A percentile compares a stretch with the other conserved stretches of the same genome.
These are phyloP conservation scores for Agapanthus africanus DNA, from an alignment of 106 monocot genomes.

Conservation along the genomic window DNA sequence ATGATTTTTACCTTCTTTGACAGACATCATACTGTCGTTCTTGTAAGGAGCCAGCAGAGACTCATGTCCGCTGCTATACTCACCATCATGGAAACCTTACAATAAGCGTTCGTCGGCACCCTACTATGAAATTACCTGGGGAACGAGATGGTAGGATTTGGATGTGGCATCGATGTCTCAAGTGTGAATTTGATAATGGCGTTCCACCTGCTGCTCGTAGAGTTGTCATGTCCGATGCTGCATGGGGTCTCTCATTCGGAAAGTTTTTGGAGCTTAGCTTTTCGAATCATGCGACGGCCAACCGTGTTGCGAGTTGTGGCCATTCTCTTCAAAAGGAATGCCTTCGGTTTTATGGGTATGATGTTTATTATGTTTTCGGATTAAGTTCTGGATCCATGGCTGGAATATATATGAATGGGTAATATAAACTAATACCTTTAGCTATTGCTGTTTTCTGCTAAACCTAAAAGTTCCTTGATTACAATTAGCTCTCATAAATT, in stretches of 20 bases:
- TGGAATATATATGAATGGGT: no score
- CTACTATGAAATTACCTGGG: slow-evolving; percentile 55
- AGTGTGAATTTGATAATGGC: slow-evolving; percentile 56
- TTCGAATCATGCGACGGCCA: slow-evolving; percentile 73
- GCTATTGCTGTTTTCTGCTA: no score
- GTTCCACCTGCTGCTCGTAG: slow-evolving; percentile 73
- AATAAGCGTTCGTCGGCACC: slow-evolving; percentile 56
- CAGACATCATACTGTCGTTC: slow-evolving; percentile 50
- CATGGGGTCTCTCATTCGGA: slow-evolving; percentile 96
- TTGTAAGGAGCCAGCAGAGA: slow-evolving; percentile 70
- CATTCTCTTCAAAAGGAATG: slow-evolving; percentile 94
- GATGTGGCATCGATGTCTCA: slow-evolving; percentile 99
- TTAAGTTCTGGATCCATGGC: background rate
- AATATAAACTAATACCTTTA: no score
- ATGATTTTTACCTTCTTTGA: no score
- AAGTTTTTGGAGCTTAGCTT: slow-evolving; percentile 99
- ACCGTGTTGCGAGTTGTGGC: slow-evolving; percentile 88
- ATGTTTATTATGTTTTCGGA: background rate
- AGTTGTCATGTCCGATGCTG: slow-evolving; percentile 90
- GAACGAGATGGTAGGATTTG: slow-evolving; percentile 86
- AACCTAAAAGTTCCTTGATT: no score
- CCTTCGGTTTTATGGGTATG: slow-evolving; percentile 90
- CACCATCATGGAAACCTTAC: slow-evolving; percentile 79
- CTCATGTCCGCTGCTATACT: slow-evolving; percentile 77
- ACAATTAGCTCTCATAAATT: no score